A percentile compares a stretch with the other conserved stretches of the same genome.
Evolutionary conservation across 257 asterid species (phyloP).

Genomic region (Nicotiana otophora): DNA sequence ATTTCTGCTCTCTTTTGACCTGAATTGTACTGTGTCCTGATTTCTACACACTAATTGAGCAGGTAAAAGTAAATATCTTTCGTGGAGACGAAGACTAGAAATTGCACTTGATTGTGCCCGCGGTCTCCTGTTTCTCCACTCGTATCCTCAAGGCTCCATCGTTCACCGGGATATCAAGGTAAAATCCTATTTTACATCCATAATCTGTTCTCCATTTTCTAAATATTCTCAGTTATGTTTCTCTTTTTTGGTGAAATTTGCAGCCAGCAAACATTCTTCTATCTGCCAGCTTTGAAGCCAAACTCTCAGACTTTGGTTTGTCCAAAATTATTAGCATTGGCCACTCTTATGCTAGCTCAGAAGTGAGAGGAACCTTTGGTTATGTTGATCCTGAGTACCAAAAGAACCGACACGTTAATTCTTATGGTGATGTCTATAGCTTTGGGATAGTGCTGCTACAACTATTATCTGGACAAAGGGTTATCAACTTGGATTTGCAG

Average conservation of each 20-base stretch:
- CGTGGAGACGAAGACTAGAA: constrained; percentile 63
- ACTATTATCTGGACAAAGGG: constrained; percentile 70
- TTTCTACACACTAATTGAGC: neutral
- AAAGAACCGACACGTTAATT: constrained; percentile 57
- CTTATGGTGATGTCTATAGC: constrained; percentile 76
- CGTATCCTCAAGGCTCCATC: constrained; percentile 63
- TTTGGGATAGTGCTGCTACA: constrained; percentile 73
- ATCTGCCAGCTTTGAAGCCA: constrained; percentile 45
- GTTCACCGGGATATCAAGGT: constrained; percentile 86
- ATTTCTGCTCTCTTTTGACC: neutral
- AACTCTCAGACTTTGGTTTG: constrained; percentile 69
- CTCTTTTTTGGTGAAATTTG: neutral
- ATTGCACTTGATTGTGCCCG: constrained; percentile 63
- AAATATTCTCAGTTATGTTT: neutral
- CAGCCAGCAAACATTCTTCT: constrained; percentile 87
- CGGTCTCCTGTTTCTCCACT: constrained; percentile 71
- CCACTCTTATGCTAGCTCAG: constrained; percentile 70
- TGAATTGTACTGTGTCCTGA: neutral
- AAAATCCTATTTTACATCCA: neutral
- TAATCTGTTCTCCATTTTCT: neutral
- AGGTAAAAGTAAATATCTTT: constrained; percentile 53
- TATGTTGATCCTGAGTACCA: constrained; percentile 89
- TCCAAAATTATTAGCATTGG: constrained; percentile 65
- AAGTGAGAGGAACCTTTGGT: constrained; percentile 82
- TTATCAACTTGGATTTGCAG: constrained; percentile 49